These are phyloP conservation scores for Oenanthe javanica DNA, from an alignment of 140 eudicot species.

Conservation along the genomic window DNA sequence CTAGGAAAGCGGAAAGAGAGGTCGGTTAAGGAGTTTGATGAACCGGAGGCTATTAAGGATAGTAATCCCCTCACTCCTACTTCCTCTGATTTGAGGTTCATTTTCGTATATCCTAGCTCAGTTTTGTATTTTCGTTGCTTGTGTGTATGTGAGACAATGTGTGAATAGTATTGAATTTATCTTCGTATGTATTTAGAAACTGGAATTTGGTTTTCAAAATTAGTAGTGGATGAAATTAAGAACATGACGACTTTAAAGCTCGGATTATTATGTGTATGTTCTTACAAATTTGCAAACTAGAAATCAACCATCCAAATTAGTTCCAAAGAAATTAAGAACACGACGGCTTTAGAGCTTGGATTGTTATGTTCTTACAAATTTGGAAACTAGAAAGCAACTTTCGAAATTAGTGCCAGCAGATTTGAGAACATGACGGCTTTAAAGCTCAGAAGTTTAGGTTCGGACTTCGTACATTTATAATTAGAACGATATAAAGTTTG, in stretches of 20 bases:
- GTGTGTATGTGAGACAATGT: neutral
- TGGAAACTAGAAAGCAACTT: neutral
- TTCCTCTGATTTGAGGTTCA: slow-evolving; percentile 67
- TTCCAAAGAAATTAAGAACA: too few species aligned
- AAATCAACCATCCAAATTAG: too few species aligned
- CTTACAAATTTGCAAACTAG: too few species aligned
- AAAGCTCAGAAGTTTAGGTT: neutral
- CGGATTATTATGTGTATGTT: neutral
- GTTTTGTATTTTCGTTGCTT: neutral
- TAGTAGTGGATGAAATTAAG: neutral
- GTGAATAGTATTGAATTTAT: neutral
- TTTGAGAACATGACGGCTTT: neutral
- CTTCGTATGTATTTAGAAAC: neutral
- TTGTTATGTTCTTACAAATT: neutral
- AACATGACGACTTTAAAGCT: neutral
- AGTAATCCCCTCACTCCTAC: slow-evolving; percentile 57
- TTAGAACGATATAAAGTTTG: neutral
- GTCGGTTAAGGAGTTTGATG: slow-evolving; percentile 38
- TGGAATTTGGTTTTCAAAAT: neutral
- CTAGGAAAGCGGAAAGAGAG: slow-evolving; percentile 77
- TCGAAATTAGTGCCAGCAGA: neutral
- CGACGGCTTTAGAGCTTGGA: neutral
- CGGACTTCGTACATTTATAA: neutral
- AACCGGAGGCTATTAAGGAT: slow-evolving; percentile 9
- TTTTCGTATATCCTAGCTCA: too few species aligned